Evolutionary conservation across 345 rosid genomes (phyloP).

Genomic region (Aethionema arabicum): DNA sequence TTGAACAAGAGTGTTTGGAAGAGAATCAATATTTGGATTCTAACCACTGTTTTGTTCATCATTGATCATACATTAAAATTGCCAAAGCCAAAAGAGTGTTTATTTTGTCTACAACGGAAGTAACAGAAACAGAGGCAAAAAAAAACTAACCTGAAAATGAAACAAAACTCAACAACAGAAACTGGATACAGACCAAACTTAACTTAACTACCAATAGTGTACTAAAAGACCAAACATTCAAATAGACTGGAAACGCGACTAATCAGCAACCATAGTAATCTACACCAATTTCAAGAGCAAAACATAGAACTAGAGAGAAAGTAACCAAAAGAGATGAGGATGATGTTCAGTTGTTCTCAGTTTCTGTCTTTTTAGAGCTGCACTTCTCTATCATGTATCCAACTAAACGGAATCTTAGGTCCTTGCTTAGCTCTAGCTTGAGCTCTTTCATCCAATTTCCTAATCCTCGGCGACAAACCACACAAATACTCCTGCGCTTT

Average conservation of each 20-base stretch:
- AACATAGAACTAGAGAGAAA: conserved; percentile 17
- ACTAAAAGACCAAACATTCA: conserved; percentile 25
- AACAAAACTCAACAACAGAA: conserved; percentile 29
- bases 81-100: conserved; percentile 28
- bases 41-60: too few species aligned
- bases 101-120: conserved; percentile 25
- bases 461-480: conserved; percentile 62
- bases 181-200: conserved; percentile 35
- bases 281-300: conserved; percentile 38
- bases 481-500: conserved; percentile 88
- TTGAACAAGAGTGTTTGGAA: neutral
- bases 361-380: conserved; percentile 44
- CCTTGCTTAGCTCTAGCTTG: conserved; percentile 64
- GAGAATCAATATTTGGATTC: neutral
- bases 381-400: conserved; percentile 74
- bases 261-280: conserved; percentile 50
- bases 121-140: neutral
- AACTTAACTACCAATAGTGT: conserved; percentile 25
- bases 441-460: conserved; percentile 86
- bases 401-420: conserved; percentile 64
- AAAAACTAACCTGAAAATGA: conserved; percentile 27
- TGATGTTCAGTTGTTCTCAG: neutral
- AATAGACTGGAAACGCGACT: conserved; percentile 24
- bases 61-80: conserved; percentile 40
- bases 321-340: conserved; percentile 4